Evolutionary conservation across 2,329 filamentous ascomycete species (phyloP), one percentile per base, ranked within the genome.

Genomic region (Parascedosporium putredinis): DNA sequence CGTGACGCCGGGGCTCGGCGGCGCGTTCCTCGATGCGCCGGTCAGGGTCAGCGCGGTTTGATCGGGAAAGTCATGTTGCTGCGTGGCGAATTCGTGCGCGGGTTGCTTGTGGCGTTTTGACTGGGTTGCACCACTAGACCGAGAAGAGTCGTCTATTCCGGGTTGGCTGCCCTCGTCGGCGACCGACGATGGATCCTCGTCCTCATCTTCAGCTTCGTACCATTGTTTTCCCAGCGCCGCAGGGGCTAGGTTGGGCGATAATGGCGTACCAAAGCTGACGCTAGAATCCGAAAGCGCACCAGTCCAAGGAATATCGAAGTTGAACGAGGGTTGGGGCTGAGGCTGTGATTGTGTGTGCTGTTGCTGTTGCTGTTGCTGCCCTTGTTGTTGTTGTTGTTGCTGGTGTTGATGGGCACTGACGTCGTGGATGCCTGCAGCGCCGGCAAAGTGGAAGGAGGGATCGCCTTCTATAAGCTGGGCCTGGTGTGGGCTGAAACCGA

Each of bases 321-420:
- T 45, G 33, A 20, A 18, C 16, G 40, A 12, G 14, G 38, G 47
- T n/a, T n/a, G n/a, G n/a, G n/a, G n/a, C n/a, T n/a, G n/a, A n/a
- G n/a, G n/a, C n/a, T n/a, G n/a, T n/a, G n/a, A n/a, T n/a, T n/a
- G n/a, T n/a, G n/a, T n/a, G n/a, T n/a, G n/a, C n/a, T n/a, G n/a
- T n/a, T n/a, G n/a, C n/a, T n/a, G n/a, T n/a, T n/a, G n/a, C n/a
- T n/a, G n/a, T n/a, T n/a, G n/a, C n/a, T 25, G 29, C 9, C 25
- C 29, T 10, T 34, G 45, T 12, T 12, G 45, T 18, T 9, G 45
- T 47, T 47, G 45, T 18, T 45, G 47, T 22, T 49, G 48, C n/a
- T 45, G 48, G 12, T 50, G 49, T 18, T 40, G 43, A n/a, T 45
- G 49, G 8, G 47, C 22, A 24, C 23, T 4, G 34, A 42, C 23